Conservation (phyloP, 2,329 filamentous ascomycete genomes). For the Verticillium alfalfae region DNA sequence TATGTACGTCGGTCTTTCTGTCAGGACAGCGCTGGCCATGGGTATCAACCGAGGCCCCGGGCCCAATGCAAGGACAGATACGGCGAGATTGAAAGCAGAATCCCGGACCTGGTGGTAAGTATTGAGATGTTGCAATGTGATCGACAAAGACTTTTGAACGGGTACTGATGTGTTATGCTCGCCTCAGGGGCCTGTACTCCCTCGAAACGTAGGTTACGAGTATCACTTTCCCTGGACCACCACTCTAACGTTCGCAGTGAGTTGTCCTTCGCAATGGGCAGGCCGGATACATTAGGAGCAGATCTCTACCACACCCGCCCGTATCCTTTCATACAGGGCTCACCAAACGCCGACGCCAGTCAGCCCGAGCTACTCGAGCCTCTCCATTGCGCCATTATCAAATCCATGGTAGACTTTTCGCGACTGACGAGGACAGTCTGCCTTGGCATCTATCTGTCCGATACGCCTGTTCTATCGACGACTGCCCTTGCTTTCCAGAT, state of each 20-base stretch:
- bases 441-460: constrained; percentile 16
- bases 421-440: constrained; percentile 18
- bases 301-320: constrained; percentile 41
- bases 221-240: not conserved
- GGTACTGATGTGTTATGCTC: accelerated
- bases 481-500: constrained; percentile 15
- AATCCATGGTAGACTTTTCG: constrained; percentile 19
- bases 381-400: constrained; percentile 18
- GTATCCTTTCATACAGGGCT: constrained; percentile 16
- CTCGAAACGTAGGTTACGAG: constrained; percentile 30
- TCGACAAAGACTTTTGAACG: too few species aligned
- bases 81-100: constrained; percentile 26
- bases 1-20: constrained; percentile 40
- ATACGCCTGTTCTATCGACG: constrained; percentile 11
- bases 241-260: constrained; percentile 22
- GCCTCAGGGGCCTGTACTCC: constrained; percentile 32
- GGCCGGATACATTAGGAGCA: constrained; percentile 40
- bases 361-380: constrained; percentile 14
- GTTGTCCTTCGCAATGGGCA: constrained; percentile 40
- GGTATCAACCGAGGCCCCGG: constrained; percentile 38
- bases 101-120: constrained; percentile 40
- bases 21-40: constrained; percentile 39
- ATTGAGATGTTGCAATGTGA: too few species aligned
- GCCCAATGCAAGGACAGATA: constrained; percentile 20
- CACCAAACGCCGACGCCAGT: constrained; percentile 1